Base-by-base conservation (phyloP, 305 asterid genomes). In the Rubia tinctorum region DNA sequence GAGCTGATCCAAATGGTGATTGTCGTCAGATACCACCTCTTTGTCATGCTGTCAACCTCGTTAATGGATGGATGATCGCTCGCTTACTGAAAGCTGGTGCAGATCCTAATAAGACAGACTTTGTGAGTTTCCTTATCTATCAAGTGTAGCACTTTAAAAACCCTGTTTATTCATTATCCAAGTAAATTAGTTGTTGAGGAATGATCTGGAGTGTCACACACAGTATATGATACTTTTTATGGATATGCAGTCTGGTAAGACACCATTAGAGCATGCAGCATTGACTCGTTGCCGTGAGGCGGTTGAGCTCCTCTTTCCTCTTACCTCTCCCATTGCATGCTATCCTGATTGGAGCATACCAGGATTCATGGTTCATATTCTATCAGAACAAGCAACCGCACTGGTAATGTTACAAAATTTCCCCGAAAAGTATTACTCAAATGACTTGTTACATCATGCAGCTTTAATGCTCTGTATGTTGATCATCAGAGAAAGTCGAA, bases 201-300 rank as follows among this genome's bases (percentile, higher is more conserved):
- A 53, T 18, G 59, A 53, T 53, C 23, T 7, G 0, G 59, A 53
- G 23, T 53, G 59, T 17, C 59, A 44, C 43, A 51, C n/a, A n/a
- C n/a, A n/a, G n/a, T 51, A 18, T 18, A 10, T 18, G 10, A 53
- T 18, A 18, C 23, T 53, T 17, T 53, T 6, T 17, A 47, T 8
- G 17, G 59, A 59, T 14, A 2, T n/a, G 34, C 34, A 84, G 84
- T 49, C 12, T 42, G 56, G 64, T 51, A n/a, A 72, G 61, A 78
- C 68, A 15, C 83, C 86, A 8, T 60, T 82, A 23, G 88, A 84
- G 71, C 39, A 59, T 69, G 84, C 84, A 60, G 86, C 80, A 0
- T 30, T 51, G 61, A 58, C 17, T 13, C 64, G 39, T 39, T 39
- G 68, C 11, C 7, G 0, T 55, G 66, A 61, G 6, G 74, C 12